These are phyloP conservation scores for Heliocybe sulcata DNA, from an alignment of 1,284 basidiomycete species.

Conservation along the genomic window DNA sequence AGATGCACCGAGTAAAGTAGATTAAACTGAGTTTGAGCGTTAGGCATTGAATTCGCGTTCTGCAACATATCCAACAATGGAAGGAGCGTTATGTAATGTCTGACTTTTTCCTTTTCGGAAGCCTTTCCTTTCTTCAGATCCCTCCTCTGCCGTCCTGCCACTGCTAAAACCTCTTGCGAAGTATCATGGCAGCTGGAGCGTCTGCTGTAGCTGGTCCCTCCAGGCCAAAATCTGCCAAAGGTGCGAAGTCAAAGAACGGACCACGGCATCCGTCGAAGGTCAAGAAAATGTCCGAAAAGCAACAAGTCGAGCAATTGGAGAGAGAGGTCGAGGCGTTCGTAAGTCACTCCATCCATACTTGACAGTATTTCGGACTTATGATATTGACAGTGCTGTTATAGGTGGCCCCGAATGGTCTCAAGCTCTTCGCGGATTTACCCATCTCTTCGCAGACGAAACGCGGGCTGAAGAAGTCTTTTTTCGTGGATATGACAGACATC, in stretches of 20 bases:
- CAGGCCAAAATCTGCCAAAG: neutral
- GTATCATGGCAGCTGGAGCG: neutral
- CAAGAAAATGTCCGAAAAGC: conserved; percentile 40
- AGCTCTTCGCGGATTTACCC: conserved; percentile 59
- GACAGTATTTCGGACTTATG: neutral
- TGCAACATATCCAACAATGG: neutral
- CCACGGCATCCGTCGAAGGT: neutral
- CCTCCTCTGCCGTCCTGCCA: no score
- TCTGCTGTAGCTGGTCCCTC: neutral
- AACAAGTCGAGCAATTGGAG: conserved; percentile 49
- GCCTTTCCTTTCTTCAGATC: neutral
- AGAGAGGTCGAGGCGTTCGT: conserved; percentile 49
- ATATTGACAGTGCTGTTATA: conserved; percentile 18
- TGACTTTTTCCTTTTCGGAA: neutral
- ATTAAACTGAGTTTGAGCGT: no score
- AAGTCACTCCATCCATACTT: conserved; percentile 21
- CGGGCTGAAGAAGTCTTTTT: conserved; percentile 81
- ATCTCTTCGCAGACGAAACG: conserved; percentile 64
- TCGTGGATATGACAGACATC: conserved; percentile 83
- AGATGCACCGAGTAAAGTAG: no score
- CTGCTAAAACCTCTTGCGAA: no score
- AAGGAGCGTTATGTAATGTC: neutral
- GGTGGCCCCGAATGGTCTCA: conserved; percentile 40
- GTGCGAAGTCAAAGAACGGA: neutral
- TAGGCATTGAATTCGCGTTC: no score